Conservation (phyloP, 1,284 basidiomycete genomes). For the Ustilago vetiveriae region DNA sequence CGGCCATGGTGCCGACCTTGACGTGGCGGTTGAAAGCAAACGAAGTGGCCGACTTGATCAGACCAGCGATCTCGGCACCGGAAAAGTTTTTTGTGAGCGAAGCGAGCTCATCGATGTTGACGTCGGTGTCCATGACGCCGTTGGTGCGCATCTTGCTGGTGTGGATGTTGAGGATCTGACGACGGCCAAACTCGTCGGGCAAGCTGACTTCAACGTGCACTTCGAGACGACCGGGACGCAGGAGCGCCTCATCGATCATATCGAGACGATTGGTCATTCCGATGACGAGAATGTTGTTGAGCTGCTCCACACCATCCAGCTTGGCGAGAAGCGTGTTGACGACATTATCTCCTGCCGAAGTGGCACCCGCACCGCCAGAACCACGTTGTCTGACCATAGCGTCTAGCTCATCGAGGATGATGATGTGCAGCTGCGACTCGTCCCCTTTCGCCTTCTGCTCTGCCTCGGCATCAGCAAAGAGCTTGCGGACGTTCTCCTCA, state of each 20-base stretch:
- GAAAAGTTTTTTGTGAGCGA: slow-evolving; percentile 93
- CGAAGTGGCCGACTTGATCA: slow-evolving; percentile 97
- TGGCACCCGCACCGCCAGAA: slow-evolving; percentile 72
- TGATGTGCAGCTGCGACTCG: slow-evolving; percentile 96
- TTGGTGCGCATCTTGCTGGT: slow-evolving; percentile 93
- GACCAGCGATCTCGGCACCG: slow-evolving; percentile 93
- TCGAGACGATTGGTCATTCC: slow-evolving; percentile 99
- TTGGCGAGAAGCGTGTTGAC: slow-evolving; percentile 99
- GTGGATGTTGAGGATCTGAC: slow-evolving; percentile 95
- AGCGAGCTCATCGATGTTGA: slow-evolving; percentile 86
- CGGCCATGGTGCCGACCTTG: slow-evolving; percentile 95
- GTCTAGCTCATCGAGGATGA: slow-evolving; percentile 99
- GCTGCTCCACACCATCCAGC: slow-evolving; percentile 99
- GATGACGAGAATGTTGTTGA: slow-evolving; percentile 99
- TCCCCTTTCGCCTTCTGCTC: slow-evolving; percentile 99
- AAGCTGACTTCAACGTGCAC: slow-evolving; percentile 99
- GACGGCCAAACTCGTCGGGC: slow-evolving; percentile 90
- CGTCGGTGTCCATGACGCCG: slow-evolving; percentile 87
- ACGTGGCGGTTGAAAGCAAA: slow-evolving; percentile 98
- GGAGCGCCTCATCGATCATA: slow-evolving; percentile 98
- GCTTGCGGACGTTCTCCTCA: slow-evolving; percentile 98
- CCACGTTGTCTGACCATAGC: slow-evolving; percentile 97
- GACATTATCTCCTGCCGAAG: slow-evolving; percentile 96
- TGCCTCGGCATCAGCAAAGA: slow-evolving; percentile 96
- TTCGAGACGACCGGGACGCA: slow-evolving; percentile 97